Percentiles rank a stretch among this genome's conserved stretches.
Conservation (phyloP, 2,329 filamentous ascomycete species). For the Monascus ruber region DNA sequence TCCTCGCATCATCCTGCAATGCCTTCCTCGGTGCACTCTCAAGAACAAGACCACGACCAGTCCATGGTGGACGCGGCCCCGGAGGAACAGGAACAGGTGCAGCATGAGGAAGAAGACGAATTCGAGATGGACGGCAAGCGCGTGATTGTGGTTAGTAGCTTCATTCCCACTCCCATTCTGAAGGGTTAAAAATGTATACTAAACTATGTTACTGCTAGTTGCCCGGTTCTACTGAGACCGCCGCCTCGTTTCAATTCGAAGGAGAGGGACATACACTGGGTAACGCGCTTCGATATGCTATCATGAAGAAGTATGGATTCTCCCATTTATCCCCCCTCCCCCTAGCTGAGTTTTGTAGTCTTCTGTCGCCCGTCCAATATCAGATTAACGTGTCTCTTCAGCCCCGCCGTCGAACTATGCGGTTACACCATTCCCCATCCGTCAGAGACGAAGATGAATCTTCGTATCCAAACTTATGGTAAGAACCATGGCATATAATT, state of each 20-base stretch:
- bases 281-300: constrained; percentile 85
- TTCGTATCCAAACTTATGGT: constrained; percentile 96
- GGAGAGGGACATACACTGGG: constrained; percentile 92
- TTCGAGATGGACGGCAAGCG: constrained; percentile 37
- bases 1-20: constrained; percentile 10
- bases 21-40: constrained; percentile 28
- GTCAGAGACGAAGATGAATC: constrained; percentile 90
- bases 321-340: not conserved
- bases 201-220: constrained; percentile 44
- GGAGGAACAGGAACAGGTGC: constrained; percentile 27
- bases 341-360: too few species aligned
- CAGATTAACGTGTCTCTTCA: constrained; percentile 27
- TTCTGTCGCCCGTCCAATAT: not conserved
- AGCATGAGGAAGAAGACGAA: constrained; percentile 36
- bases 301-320: constrained; percentile 83
- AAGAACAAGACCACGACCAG: constrained; percentile 31
- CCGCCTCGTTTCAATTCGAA: constrained; percentile 88
- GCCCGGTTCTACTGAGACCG: constrained; percentile 69
- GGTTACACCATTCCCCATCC: constrained; percentile 97
- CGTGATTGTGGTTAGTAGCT: constrained; percentile 47
- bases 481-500: constrained; percentile 21
- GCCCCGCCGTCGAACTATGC: constrained; percentile 93
- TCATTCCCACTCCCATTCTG: not conserved
- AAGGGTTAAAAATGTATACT: not conserved
- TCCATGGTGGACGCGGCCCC: constrained; percentile 29